Conservation (phyloP, 768 basidiomycete species). For the Lactarius tabidus region DNA sequence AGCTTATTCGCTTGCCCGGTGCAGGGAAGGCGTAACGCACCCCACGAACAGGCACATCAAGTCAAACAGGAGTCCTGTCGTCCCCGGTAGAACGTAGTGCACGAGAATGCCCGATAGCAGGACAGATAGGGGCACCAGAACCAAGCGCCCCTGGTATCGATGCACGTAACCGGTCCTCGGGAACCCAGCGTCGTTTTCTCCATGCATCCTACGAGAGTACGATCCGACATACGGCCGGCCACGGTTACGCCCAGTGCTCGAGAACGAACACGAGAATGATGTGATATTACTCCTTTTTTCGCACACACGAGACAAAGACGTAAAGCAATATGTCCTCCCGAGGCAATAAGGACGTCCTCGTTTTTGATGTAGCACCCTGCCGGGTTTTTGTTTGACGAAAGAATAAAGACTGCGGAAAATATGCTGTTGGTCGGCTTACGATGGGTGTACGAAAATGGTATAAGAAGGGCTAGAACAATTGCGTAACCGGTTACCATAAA, state of each 20-base stretch:
- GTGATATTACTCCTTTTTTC: not conserved
- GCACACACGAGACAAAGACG: conserved; percentile 26
- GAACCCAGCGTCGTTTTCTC: conserved; percentile 52
- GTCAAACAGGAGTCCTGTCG: conserved; percentile 46
- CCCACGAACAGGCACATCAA: conserved; percentile 58
- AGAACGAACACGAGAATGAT: not conserved
- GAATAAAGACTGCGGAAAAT: not conserved
- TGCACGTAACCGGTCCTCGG: conserved; percentile 63
- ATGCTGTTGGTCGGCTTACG: conserved; percentile 37
- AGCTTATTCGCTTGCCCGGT: not conserved
- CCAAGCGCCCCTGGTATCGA: conserved; percentile 41
- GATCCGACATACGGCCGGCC: conserved; percentile 57
- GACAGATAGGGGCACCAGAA: conserved; percentile 53
- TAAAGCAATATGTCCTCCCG: conserved; percentile 61
- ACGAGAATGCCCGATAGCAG: conserved; percentile 47
- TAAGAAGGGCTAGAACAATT: conserved; percentile 37
- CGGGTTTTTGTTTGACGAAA: not conserved
- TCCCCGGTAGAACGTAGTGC: conserved; percentile 47
- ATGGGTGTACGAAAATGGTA: conserved; percentile 64
- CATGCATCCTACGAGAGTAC: conserved; percentile 48
- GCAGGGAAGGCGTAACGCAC: conserved; percentile 35
- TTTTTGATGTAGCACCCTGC: conserved; percentile 56
- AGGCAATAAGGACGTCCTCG: conserved; percentile 54
- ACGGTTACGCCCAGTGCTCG: conserved; percentile 55
- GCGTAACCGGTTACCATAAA: not conserved